phyloP scores from a whole-genome alignment of 192 early-diverging fungal species.

The Coemansia sp. region DNA sequence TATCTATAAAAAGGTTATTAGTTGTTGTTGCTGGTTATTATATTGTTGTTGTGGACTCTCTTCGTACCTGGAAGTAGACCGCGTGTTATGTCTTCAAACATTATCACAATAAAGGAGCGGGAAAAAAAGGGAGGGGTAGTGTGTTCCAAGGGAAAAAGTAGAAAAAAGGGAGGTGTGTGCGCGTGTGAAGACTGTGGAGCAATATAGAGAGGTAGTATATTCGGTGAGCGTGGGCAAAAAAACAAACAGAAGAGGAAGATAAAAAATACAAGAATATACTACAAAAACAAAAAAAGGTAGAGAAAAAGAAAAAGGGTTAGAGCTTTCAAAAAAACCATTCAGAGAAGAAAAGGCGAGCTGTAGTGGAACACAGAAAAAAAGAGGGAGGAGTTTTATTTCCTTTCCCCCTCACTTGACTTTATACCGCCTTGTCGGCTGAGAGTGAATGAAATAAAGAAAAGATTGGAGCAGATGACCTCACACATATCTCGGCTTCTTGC shows the following conservation, averaged over 20 bases:
- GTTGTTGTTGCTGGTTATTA: no score
- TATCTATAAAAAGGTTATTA: neutral
- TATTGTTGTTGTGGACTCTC: no score
- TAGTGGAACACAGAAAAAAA: neutral
- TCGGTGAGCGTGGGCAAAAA: neutral
- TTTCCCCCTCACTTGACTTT: neutral
- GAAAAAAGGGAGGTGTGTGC: neutral
- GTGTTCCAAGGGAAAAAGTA: neutral
- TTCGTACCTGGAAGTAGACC: slow-evolving; percentile 28
- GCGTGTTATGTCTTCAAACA: slow-evolving; percentile 27
- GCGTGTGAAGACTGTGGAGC: no score
- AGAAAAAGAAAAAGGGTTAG: neutral
- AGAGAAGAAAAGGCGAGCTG: no score
- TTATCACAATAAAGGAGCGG: neutral
- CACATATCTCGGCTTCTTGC: neutral
- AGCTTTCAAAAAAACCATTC: no score
- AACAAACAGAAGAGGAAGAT: neutral
- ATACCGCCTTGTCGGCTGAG: neutral
- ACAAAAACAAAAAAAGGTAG: neutral
- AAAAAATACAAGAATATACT: neutral
- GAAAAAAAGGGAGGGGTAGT: no score
- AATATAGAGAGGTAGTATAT: no score
- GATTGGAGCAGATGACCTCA: slow-evolving; percentile 6
- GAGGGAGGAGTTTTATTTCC: neutral
- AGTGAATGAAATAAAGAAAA: neutral